A percentile compares a stretch with the other conserved stretches of the same genome.
Evolutionary conservation across 106 monocot species (phyloP).

Genomic region (Dendrobium catenatum): DNA sequence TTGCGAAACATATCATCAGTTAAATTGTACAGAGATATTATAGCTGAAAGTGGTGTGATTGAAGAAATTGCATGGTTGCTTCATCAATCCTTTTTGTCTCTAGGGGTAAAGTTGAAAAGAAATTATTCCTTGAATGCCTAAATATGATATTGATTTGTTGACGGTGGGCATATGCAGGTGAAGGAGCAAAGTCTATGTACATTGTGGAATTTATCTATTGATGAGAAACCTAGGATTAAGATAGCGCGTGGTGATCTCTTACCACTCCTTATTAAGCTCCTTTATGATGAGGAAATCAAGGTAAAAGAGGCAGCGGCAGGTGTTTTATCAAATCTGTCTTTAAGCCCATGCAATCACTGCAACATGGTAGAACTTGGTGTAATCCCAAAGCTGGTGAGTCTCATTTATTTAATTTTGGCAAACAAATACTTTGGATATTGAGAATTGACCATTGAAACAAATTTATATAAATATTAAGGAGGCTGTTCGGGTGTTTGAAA

Average conservation of each 20-base stretch:
- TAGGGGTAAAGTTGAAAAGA: constrained; percentile 28
- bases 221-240: constrained; percentile 45
- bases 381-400: constrained; percentile 71
- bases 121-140: neutral
- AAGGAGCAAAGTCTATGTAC: constrained; percentile 71
- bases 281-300: constrained; percentile 77
- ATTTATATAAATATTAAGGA: neutral
- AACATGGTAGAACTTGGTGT: constrained; percentile 63
- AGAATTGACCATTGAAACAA: neutral
- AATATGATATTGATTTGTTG: neutral
- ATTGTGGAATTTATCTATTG: constrained; percentile 74
- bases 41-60: constrained; percentile 61
- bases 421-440: neutral
- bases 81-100: constrained; percentile 28
- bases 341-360: constrained; percentile 47
- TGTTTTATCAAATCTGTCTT: constrained; percentile 60
- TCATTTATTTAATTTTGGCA: constrained; percentile 9
- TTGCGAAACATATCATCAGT: constrained; percentile 57
- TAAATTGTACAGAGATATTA: constrained; percentile 46
- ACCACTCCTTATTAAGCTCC: constrained; percentile 47
- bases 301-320: constrained; percentile 84
- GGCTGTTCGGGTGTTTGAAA: too few relatives aligned
- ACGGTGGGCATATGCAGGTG: constrained; percentile 30
- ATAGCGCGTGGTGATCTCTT: constrained; percentile 49
- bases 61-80: constrained; percentile 62